These are phyloP conservation scores for Malassezia furfur DNA, from an alignment of 1,284 basidiomycete species.

Conservation along the genomic window DNA sequence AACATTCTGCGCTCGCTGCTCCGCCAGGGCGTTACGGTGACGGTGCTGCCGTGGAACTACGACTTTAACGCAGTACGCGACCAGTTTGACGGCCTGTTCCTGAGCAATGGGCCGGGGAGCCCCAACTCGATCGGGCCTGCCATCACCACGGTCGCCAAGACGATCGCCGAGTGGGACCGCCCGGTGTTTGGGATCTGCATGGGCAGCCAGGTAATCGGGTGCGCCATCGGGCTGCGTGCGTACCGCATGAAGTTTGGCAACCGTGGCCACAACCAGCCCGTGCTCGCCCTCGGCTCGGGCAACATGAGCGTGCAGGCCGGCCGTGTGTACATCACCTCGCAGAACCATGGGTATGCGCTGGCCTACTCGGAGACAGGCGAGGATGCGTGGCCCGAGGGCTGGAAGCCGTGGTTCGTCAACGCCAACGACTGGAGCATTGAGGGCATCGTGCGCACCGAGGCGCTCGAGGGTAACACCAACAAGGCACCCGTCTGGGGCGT, in stretches of 20 bases:
- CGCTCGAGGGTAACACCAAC: constrained; percentile 13
- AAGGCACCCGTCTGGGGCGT: constrained; percentile 41
- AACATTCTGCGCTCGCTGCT: constrained; percentile 90
- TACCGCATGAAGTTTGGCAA: constrained; percentile 97
- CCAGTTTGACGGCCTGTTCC: constrained; percentile 86
- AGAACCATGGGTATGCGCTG: constrained; percentile 52
- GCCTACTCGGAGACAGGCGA: constrained; percentile 26
- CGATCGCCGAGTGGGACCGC: constrained; percentile 71
- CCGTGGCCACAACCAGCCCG: constrained; percentile 98
- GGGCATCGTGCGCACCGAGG: constrained; percentile 37
- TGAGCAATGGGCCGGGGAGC: constrained; percentile 93
- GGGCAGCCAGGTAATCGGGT: constrained; percentile 71
- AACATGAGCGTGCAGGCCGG: constrained; percentile 81
- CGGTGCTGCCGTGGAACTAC: constrained; percentile 92
- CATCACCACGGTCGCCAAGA: constrained; percentile 65
- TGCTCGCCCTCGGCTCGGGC: constrained; percentile 77
- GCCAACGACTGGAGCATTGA: constrained; percentile 46
- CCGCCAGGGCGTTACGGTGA: constrained; percentile 78
- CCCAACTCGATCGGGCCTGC: constrained; percentile 82
- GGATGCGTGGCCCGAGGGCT: constrained; percentile 41
- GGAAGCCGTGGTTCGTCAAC: constrained; percentile 46
- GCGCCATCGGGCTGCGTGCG: constrained; percentile 89
- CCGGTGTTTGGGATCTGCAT: constrained; percentile 98
- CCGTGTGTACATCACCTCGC: constrained; percentile 83
- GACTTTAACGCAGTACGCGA: constrained; percentile 84